Percentiles rank a stretch among this genome's conserved stretches.
These are phyloP conservation scores for Meyerozyma elateridarum DNA, from an alignment of 1,139 yeast species.

Conservation along the genomic window DNA sequence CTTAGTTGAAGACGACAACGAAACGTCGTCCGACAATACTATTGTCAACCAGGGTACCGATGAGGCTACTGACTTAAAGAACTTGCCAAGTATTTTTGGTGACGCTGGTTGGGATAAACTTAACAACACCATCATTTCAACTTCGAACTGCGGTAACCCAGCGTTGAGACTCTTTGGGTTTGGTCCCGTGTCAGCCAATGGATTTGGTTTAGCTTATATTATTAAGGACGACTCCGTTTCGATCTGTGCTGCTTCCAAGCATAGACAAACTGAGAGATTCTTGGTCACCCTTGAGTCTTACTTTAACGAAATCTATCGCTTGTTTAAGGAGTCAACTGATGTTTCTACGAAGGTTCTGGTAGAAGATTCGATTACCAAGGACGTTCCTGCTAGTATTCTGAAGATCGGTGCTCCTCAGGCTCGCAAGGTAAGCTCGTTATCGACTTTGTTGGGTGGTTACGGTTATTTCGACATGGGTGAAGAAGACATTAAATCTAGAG, in stretches of 20 bases:
- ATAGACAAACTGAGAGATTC: constrained; percentile 82
- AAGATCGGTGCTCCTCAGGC: constrained; percentile 7
- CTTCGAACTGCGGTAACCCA: constrained; percentile 64
- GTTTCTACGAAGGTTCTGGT: constrained; percentile 13
- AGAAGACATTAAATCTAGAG: constrained; percentile 62
- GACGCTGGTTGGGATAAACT: constrained; percentile 17
- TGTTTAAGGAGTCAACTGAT: constrained; percentile 42
- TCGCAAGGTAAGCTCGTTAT: constrained; percentile 13
- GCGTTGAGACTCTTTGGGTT: constrained; percentile 83
- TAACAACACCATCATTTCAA: constrained; percentile 14
- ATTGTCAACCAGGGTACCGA: constrained; percentile 11
- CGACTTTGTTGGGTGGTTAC: constrained; percentile 71
- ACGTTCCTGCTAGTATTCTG: constrained; percentile 5
- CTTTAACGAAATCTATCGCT: constrained; percentile 56
- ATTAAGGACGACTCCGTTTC: constrained; percentile 82
- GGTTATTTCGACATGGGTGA: constrained; percentile 76
- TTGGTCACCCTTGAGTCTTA: constrained; percentile 70
- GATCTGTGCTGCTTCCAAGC: constrained; percentile 84
- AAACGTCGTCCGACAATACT: constrained; percentile 19
- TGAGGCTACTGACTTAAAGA: constrained; percentile 9
- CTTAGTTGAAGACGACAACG: constrained; percentile 15
- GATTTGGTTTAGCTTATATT: constrained; percentile 89
- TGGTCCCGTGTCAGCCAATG: constrained; percentile 88
- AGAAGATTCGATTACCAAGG: constrained; percentile 13
- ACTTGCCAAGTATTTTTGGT: constrained; percentile 14